Evolutionary conservation across 164 flowering plant genomes (phyloP), one percentile per base, ranked within the genome.

Genomic region (Berberis vulgaris): DNA sequence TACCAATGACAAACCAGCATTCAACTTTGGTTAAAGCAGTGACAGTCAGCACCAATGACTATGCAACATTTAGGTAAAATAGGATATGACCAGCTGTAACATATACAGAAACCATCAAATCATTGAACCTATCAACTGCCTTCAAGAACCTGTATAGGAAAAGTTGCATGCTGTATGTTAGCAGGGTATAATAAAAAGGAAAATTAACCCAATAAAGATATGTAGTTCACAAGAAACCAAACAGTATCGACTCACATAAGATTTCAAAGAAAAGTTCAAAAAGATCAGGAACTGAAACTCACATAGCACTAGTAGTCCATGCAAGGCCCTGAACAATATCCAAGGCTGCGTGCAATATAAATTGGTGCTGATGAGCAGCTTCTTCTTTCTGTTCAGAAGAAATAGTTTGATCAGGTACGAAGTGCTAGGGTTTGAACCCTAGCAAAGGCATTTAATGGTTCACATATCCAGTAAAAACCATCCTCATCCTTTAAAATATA

Each of bases 271-370:
- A 26, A 26, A 26, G 26, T 26, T 26, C 26, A 45, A 42, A 54
- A 9, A 45, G 46, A 50, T 44, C 67, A 47, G 45, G 3, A 46
- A 45, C 9, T 41, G 59, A 72, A 62, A 59, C 89, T 78, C 71
- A 89, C 96, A 91, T 94, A 49, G 96, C 96, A 79, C 97, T 89
- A 0, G 99, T 91, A 60, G 96, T 87, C 97, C 99, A 94, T 47
- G 99, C 96, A 63, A 86, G 85, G 75, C 91, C 99, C 74, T 94
- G 96, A 71, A 89, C 99, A 72, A 94, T 80, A 79, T 94, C 99
- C 76, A 91, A 77, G 42, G 99, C 91, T 8, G 97, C 93, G 76
- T 94, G 97, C 54, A 94, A 67, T 67, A 91, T 82, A 65, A 95
- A 94, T 75, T 91, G 99, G 76, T 94, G 99, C 77, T 87, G 84